phyloP scores from a whole-genome alignment of 768 basidiomycete species.

The Zangia roseola region DNA sequence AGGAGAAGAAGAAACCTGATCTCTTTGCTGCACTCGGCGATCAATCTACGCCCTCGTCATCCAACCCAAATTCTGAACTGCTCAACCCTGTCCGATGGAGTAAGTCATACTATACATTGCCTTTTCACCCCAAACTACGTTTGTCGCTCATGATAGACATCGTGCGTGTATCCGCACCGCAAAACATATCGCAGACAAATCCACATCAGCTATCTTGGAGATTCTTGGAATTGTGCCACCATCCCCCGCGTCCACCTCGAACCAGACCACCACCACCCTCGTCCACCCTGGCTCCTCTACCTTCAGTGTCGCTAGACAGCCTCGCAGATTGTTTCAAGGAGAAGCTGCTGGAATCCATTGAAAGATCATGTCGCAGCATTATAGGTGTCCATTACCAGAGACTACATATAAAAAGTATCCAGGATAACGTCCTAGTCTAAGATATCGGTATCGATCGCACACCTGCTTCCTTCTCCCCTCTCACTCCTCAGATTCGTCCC shows the following conservation, averaged over 20 bases:
- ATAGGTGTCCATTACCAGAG: background rate
- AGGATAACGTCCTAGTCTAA: background rate
- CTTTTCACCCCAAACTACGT: conserved; percentile 1
- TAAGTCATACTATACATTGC: conserved; percentile 10
- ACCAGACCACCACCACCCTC: conserved; percentile 32
- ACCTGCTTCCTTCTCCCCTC: no score
- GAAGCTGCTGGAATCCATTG: no score
- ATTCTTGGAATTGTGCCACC: no score
- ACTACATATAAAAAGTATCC: no score
- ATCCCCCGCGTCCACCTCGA: conserved; percentile 32
- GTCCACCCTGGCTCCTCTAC: conserved; percentile 25
- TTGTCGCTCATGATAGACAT: conserved; percentile 46
- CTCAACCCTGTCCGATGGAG: conserved; percentile 31
- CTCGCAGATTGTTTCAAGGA: conserved; percentile 91
- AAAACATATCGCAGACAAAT: conserved; percentile 72
- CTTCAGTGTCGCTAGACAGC: conserved; percentile 39
- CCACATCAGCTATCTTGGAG: conserved; percentile 80
- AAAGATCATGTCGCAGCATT: no score
- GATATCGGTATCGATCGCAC: background rate
- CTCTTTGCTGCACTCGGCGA: no score
- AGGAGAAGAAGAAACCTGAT: no score
- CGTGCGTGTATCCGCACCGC: conserved; percentile 79
- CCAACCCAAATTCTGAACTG: background rate
- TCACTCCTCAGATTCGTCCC: conserved; percentile 3
- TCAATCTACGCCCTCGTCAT: background rate